phyloP scores from a whole-genome alignment of 169 alveolate species.

The Plasmodium fragile region DNA sequence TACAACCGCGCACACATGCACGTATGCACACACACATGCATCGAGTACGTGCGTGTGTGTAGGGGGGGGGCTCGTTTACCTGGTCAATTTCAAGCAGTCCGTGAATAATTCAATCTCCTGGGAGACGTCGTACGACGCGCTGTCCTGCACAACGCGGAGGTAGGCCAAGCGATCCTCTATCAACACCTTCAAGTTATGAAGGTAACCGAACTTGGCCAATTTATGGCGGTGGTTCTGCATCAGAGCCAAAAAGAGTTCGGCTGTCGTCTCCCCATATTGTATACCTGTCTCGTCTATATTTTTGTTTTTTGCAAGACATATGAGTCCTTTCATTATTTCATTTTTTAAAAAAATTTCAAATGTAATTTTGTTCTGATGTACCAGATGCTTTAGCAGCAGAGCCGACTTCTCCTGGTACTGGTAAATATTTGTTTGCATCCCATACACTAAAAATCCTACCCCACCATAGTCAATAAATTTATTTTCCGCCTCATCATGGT shows the following conservation, averaged over 20 bases:
- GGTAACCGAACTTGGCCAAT: slow-evolving; percentile 53
- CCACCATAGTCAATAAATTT: slow-evolving; percentile 76
- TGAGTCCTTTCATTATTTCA: slow-evolving; percentile 62
- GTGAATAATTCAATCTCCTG: slow-evolving; percentile 59
- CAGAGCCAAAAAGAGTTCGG: slow-evolving; percentile 58
- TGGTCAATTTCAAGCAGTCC: slow-evolving; percentile 61
- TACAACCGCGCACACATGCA: neutral
- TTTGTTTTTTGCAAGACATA: slow-evolving; percentile 47
- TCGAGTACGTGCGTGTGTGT: too few species aligned
- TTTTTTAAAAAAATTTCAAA: slow-evolving; percentile 61
- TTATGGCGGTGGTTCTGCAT: slow-evolving; percentile 73
- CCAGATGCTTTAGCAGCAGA: slow-evolving; percentile 63
- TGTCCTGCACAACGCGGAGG: slow-evolving; percentile 42
- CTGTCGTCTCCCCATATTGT: slow-evolving; percentile 77
- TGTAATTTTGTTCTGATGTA: slow-evolving; percentile 63
- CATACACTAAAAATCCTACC: slow-evolving; percentile 62
- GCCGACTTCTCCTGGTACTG: slow-evolving; percentile 76
- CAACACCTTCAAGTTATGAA: slow-evolving; percentile 17
- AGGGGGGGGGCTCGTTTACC: neutral
- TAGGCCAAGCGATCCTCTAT: slow-evolving; percentile 59
- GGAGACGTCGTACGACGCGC: slow-evolving; percentile 72
- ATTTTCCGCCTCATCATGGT: slow-evolving; percentile 76
- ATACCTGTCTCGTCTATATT: slow-evolving; percentile 72
- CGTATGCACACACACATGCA: neutral
- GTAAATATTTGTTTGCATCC: slow-evolving; percentile 68